Evolutionary conservation across 139 green algal species (phyloP), one percentile per base, ranked within the genome.

Genomic region (Monoraphidium neglectum): DNA sequence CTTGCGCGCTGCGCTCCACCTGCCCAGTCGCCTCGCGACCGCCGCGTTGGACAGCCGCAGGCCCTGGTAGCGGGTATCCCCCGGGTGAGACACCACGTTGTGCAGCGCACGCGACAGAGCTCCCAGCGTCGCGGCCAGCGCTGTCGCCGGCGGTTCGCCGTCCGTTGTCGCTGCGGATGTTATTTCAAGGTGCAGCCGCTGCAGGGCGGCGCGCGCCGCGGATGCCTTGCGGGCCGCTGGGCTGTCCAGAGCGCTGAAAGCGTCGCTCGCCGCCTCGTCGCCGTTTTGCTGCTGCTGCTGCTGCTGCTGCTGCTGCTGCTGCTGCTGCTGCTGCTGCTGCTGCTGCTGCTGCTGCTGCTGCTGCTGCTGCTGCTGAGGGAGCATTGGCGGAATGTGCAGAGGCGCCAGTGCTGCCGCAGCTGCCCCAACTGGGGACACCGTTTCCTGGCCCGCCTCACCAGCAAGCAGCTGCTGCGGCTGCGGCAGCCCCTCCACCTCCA

Each of bases 1-100:
- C 56, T 80, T 57, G 61, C 79, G 21, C 12, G 72, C 83, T 2
- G 61, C 76, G 13, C 72, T 59, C 67, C 74, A 68, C 32, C 71
- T 37, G 23, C 70, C 83, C 36, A 86, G 13, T 15, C 67, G 65
- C 2, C 63, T 46, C 4, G 77, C 59, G 62, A 86, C 79, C 0
- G 73, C 79, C 18, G 59, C 47, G 36, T 85, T 88, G 38, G 43
- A 38, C 15, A 62, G 65, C 35, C 76, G 68, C 15, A 88, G 59
- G 1, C 63, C 66, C 10, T 66, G 72, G 64, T 69, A 86, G 37
- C 68, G 75, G 16, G 61, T 8, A 23, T 86, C 72, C 2, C 32
- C 21, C 5, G 80, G 77, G 24, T 77, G 36, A 3, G 70, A 35
- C 32, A 47, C 63, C 23, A 80, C 63, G 51, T 77, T 87, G 32